Base-by-base conservation (phyloP, 208 protist genomes). In the Cochliopodium minus region DNA sequence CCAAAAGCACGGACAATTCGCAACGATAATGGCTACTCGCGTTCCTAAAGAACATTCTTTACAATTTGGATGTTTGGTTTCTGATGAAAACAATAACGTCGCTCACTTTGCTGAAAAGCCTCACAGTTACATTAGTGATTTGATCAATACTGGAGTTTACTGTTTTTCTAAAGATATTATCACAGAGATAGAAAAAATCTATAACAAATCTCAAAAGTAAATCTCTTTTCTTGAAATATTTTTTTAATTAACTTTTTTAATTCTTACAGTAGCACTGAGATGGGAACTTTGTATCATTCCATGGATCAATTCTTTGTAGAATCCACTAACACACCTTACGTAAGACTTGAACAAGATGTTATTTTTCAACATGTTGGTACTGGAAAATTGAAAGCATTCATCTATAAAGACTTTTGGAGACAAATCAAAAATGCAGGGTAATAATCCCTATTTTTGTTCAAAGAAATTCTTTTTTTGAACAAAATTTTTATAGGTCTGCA, bases 81-180 rank as follows among this genome's bases (percentile, higher is more conserved):
- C 80, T 66, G 81, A 92, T 48, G 74, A 83, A 32, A 64, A 71
- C 32, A 75, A 79, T 50, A 25, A 72, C 40, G 90, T 97, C 50
- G 62, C 79, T 50, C 75, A 75, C 17, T 95, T 93, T 68, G 82
- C 90, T 28, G 89, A 95, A 63, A 95, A 95, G 70, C 89, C 89
- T 17, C 68, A 80, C 55, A 65, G 73, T 53, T 93, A 92, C 62
- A 85, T 96, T 0, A 86, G 87, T 32, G 89, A 95, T 65, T 73
- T 74, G 40, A 95, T 97, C 65, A 97, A 97, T 71, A 83, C 86
- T n/a, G 92, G 92, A 46, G 83, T 95, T 53, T 96, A 96, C 42
- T 80, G 87, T 23, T 46, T 46, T n/a, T n/a, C 40, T 23, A 30
- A 48, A 7, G 1, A 20, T 28, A 5, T 9, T 30, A 10, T 6